phyloP scores from a whole-genome alignment of 495 filamentous ascomycete species.

The Trypethelium eluteriae region DNA sequence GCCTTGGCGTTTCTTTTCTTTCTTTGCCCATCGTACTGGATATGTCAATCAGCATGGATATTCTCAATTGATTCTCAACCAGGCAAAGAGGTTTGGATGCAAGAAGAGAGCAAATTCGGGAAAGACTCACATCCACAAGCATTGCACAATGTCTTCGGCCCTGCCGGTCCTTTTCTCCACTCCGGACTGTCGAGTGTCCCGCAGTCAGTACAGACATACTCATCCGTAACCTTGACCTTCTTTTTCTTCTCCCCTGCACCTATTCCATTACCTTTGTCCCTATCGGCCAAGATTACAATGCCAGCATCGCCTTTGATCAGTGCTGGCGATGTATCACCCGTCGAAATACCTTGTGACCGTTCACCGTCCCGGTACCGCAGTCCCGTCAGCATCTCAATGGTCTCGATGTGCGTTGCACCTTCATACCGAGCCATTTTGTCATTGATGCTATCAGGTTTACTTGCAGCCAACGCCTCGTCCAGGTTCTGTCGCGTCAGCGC shows the following conservation, averaged over 20 bases:
- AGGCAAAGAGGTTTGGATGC: not conserved
- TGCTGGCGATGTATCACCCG: slow-evolving; percentile 68
- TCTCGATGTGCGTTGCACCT: slow-evolving; percentile 67
- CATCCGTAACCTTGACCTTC: slow-evolving; percentile 80
- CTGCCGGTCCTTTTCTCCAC: slow-evolving; percentile 90
- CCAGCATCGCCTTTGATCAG: slow-evolving; percentile 81
- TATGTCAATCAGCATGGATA: not conserved
- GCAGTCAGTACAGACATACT: slow-evolving; percentile 95
- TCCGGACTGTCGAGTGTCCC: slow-evolving; percentile 78
- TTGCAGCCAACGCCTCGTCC: slow-evolving; percentile 64
- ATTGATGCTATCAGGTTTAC: slow-evolving; percentile 61
- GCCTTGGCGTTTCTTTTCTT: slow-evolving; percentile 38
- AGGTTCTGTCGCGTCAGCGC: slow-evolving; percentile 70
- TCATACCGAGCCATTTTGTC: slow-evolving; percentile 73
- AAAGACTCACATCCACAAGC: slow-evolving; percentile 70
- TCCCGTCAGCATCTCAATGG: slow-evolving; percentile 90
- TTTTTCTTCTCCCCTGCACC: slow-evolving; percentile 82
- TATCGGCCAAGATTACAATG: slow-evolving; percentile 64
- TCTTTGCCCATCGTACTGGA: slow-evolving; percentile 42
- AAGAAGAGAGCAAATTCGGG: not conserved
- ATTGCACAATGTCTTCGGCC: slow-evolving; percentile 95
- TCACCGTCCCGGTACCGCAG: slow-evolving; percentile 84
- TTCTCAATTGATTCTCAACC: too few relatives aligned
- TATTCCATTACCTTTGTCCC: slow-evolving; percentile 48
- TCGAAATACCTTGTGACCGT: slow-evolving; percentile 78